Evolutionary conservation across 805 yeast genomes (phyloP).

Genomic region (Starmerella bombi): DNA sequence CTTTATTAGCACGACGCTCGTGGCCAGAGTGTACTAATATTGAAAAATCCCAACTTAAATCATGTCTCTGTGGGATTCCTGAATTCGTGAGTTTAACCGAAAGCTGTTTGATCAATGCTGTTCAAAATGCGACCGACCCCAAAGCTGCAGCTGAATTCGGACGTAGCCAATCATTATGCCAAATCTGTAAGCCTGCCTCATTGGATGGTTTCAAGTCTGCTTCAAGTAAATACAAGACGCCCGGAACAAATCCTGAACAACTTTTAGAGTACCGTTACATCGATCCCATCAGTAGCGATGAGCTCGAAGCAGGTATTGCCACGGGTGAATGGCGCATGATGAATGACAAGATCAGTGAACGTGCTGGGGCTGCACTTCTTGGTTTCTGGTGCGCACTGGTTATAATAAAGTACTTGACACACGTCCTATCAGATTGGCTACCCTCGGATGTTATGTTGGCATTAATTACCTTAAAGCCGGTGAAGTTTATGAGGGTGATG

Average conservation of each 20-base stretch:
- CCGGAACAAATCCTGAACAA: not conserved
- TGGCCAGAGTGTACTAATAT: slow-evolving; percentile 12
- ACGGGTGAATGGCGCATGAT: slow-evolving; percentile 14
- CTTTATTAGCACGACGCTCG: slow-evolving; percentile 8
- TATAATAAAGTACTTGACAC: not conserved
- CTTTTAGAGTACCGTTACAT: slow-evolving; percentile 3
- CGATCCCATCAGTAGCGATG: slow-evolving; percentile 6
- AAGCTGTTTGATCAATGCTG: slow-evolving; percentile 10
- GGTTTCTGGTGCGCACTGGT: slow-evolving; percentile 10
- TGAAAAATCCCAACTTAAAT: not conserved
- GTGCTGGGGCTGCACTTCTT: slow-evolving; percentile 12
- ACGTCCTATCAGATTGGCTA: not conserved
- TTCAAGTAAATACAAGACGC: too few species aligned
- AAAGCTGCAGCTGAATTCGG: slow-evolving; percentile 3
- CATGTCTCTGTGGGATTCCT: slow-evolving; percentile 10
- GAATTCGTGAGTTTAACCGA: slow-evolving; percentile 10
- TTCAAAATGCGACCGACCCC: slow-evolving; percentile 10
- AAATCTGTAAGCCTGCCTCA: not conserved
- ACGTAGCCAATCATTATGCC: slow-evolving; percentile 6
- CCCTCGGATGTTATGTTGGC: not conserved
- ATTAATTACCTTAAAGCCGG: not conserved
- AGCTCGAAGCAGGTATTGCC: slow-evolving; percentile 6
- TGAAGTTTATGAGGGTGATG: slow-evolving; percentile 4
- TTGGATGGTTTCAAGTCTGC: not conserved
- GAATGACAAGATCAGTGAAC: slow-evolving; percentile 6